These are phyloP conservation scores for Litsea cubeba DNA, from an alignment of 164 flowering plant species.

Conservation along the genomic window DNA sequence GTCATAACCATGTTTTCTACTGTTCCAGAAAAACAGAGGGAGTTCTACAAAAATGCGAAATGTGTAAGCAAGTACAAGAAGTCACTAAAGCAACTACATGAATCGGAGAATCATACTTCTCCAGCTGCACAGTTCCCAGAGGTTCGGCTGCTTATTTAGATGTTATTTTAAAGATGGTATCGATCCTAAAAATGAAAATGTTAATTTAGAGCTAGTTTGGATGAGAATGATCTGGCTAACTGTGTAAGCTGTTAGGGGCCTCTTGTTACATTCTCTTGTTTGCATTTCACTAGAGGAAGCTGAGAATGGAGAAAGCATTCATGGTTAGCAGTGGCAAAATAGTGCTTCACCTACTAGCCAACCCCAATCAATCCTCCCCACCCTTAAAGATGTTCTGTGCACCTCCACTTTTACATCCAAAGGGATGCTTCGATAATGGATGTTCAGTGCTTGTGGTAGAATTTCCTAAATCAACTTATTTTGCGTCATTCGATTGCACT, in stretches of 20 bases:
- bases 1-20: slow-evolving; percentile 1
- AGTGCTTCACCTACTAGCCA: too few relatives aligned
- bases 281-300: neutral
- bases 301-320: neutral
- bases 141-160: slow-evolving; percentile 27
- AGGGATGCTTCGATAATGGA: too few relatives aligned
- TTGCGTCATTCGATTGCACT: neutral
- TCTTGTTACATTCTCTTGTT: too few relatives aligned
- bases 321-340: neutral
- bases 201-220: neutral
- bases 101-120: slow-evolving; percentile 21
- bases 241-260: neutral
- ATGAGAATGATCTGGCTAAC: neutral
- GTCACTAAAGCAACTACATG: slow-evolving; percentile 42
- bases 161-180: neutral
- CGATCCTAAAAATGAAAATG: neutral
- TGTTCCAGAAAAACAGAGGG: slow-evolving; percentile 71
- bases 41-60: slow-evolving; percentile 84
- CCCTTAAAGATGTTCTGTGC: too few relatives aligned
- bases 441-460: too few relatives aligned
- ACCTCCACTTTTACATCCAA: too few relatives aligned
- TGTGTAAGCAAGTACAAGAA: slow-evolving; percentile 62
- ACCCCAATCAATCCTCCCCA: too few relatives aligned
- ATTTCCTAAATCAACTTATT: neutral
- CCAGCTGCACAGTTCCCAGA: slow-evolving; percentile 12